Conservation (phyloP, 176 grass and related monocot species). For the Tuctoria greenei region DNA sequence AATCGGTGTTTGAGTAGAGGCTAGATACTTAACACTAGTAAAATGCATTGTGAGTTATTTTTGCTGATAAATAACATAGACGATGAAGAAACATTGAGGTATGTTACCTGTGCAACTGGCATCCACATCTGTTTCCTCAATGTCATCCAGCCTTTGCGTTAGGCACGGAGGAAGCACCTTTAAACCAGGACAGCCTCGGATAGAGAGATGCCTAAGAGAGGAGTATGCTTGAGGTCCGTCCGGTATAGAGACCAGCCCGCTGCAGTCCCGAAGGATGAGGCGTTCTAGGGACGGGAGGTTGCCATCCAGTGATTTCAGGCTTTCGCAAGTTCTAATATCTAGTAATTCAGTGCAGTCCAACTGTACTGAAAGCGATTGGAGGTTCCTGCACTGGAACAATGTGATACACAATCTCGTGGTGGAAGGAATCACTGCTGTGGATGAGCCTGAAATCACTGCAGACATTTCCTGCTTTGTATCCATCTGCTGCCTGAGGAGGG, state of each 20-base stretch:
- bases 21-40: no score
- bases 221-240: neutral
- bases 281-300: neutral
- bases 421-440: neutral
- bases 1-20: no score
- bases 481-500: neutral
- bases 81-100: no score
- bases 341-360: neutral
- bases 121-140: neutral
- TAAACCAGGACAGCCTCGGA: accelerated
- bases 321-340: accelerated
- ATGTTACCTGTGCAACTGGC: neutral
- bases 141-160: neutral
- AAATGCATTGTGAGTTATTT: no score
- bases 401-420: neutral
- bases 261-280: accelerated
- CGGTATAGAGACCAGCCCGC: neutral
- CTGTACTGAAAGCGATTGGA: neutral
- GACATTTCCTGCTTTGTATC: neutral
- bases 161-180: slow-evolving; percentile 15
- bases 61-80: no score
- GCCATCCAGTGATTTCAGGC: accelerated
- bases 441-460: neutral
- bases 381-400: accelerated
- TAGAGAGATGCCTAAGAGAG: accelerated